These are phyloP conservation scores for Cladosporium sp. DNA, from an alignment of 2,329 filamentous ascomycete species.

Conservation along the genomic window DNA sequence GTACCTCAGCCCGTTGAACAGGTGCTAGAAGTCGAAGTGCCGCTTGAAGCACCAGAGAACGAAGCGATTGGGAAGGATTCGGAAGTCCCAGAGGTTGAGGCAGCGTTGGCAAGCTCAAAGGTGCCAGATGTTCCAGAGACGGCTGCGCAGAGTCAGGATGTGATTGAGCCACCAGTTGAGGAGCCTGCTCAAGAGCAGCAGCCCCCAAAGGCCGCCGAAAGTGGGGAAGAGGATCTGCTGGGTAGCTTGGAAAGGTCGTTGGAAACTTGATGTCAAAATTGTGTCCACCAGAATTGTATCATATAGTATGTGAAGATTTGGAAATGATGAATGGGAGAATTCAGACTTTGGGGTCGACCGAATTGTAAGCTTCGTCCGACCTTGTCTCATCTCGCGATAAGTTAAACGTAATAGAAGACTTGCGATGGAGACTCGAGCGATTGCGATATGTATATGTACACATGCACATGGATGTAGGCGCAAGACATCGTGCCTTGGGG, in stretches of 20 bases:
- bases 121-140: not conserved
- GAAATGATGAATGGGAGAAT: no score
- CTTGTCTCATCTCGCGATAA: no score
- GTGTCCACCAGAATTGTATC: not conserved
- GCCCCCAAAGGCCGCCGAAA: not conserved
- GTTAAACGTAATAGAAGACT: no score
- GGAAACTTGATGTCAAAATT: not conserved
- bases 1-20: not conserved
- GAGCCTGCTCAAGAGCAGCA: not conserved
- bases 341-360: no score
- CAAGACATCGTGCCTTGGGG: no score
- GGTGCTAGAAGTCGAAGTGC: not conserved
- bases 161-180: not conserved
- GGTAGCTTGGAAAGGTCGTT: constrained; percentile 9
- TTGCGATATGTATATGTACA: no score
- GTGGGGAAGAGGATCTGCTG: constrained; percentile 6
- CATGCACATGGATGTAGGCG: no score
- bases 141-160: not conserved
- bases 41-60: not conserved
- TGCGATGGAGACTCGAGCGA: no score
- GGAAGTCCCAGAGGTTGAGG: not conserved
- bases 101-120: not conserved
- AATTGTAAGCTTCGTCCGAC: no score
- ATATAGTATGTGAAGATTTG: not conserved
- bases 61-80: no score